These are phyloP conservation scores for Buddleja alternifolia DNA, from an alignment of 257 asterid species.

Conservation along the genomic window DNA sequence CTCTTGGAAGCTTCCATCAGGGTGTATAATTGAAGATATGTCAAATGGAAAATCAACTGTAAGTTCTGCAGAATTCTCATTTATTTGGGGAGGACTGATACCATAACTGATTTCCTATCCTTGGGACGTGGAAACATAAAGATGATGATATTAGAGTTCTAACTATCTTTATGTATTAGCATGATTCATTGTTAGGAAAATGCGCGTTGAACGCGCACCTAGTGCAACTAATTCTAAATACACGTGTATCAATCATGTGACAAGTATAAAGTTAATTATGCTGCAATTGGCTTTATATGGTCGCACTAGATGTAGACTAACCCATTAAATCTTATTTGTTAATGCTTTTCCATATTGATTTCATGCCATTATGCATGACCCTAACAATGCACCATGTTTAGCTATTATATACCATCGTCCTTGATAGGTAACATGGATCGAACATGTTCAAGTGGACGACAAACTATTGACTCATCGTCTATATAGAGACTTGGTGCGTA, in stretches of 20 bases:
- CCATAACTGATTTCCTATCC: neutral
- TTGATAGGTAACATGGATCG: conserved; percentile 78
- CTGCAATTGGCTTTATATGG: neutral
- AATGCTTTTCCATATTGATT: neutral
- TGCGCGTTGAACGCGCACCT: no score
- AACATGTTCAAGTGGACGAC: conserved; percentile 81
- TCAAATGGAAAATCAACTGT: conserved; percentile 63
- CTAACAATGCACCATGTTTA: neutral
- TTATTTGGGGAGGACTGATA: neutral
- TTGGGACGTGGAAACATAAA: neutral
- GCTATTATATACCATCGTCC: neutral
- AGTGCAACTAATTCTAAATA: no score
- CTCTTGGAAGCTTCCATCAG: conserved; percentile 76
- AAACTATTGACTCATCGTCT: conserved; percentile 52
- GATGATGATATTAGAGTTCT: neutral
- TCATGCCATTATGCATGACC: conserved; percentile 8
- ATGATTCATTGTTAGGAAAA: no score
- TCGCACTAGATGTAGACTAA: neutral
- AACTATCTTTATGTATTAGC: no score
- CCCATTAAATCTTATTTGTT: neutral
- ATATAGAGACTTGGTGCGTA: conserved; percentile 55
- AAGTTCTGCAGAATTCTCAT: conserved; percentile 11
- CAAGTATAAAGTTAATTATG: neutral
- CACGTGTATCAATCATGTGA: no score
- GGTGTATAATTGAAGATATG: conserved; percentile 67